Conservation (phyloP, 2,329 filamentous ascomycete species). For the Claviceps pusilla region DNA sequence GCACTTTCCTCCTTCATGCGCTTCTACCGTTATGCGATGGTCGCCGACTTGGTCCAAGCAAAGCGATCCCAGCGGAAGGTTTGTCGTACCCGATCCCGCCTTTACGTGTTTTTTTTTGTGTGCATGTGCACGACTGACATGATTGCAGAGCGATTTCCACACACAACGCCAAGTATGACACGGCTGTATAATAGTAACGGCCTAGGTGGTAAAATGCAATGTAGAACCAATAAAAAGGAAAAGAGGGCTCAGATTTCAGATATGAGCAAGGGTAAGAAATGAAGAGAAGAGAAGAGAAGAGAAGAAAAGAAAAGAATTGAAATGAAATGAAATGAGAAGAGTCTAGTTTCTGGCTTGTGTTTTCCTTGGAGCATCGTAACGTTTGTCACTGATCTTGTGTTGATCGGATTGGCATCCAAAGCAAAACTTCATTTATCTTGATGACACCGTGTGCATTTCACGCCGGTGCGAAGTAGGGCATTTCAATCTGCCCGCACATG, state of each 20-base stretch:
- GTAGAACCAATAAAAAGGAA: neutral
- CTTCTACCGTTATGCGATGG: slow-evolving; percentile 89
- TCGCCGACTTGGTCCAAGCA: slow-evolving; percentile 95
- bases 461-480: neutral
- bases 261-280: neutral
- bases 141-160: slow-evolving; percentile 53
- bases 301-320: too few relatives aligned
- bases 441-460: neutral
- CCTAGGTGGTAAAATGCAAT: neutral
- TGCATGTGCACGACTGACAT: slow-evolving; percentile 7
- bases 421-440: neutral
- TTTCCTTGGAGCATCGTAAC: neutral
- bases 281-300: neutral
- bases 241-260: neutral
- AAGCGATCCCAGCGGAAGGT: slow-evolving; percentile 87
- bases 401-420: neutral
- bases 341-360: neutral
- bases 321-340: neutral
- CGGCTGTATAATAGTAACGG: slow-evolving; percentile 20
- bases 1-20: slow-evolving; percentile 87
- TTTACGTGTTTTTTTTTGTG: neutral
- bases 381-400: neutral
- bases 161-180: slow-evolving; percentile 60
- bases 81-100: slow-evolving; percentile 7
- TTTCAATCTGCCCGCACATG: too few relatives aligned